Conservation (phyloP, 1,139 yeast species). For the Hyphopichia burtonii region DNA sequence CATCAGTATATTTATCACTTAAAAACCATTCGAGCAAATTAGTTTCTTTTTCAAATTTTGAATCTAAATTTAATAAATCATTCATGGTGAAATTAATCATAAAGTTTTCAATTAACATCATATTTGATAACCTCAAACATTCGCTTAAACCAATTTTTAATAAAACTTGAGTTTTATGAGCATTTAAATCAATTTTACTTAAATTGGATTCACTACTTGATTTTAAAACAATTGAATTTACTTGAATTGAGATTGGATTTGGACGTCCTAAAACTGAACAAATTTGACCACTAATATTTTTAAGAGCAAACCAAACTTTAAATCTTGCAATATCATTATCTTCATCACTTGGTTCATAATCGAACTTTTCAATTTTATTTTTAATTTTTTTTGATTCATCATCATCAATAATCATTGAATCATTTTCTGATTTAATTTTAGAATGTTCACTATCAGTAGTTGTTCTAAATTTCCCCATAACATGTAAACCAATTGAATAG, state of each 20-base stretch:
- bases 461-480: constrained; percentile 30
- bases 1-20: constrained; percentile 8
- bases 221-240: constrained; percentile 36
- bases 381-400: neutral
- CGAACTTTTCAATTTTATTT: neutral
- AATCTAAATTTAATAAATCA: constrained; percentile 39
- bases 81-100: constrained; percentile 44
- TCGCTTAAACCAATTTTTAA: constrained; percentile 50
- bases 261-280: constrained; percentile 57
- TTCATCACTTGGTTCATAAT: constrained; percentile 26
- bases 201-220: constrained; percentile 17
- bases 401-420: neutral
- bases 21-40: constrained; percentile 27
- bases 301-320: constrained; percentile 51
- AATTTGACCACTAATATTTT: constrained; percentile 46
- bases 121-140: constrained; percentile 47
- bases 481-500: constrained; percentile 53
- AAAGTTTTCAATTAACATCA: constrained; percentile 52
- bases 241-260: constrained; percentile 53
- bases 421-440: neutral
- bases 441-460: neutral
- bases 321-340: constrained; percentile 34
- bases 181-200: constrained; percentile 17
- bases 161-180: constrained; percentile 26
- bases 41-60: constrained; percentile 42